Conservation (phyloP, 2,329 filamentous ascomycete genomes). For the Orbilia quercus region DNA sequence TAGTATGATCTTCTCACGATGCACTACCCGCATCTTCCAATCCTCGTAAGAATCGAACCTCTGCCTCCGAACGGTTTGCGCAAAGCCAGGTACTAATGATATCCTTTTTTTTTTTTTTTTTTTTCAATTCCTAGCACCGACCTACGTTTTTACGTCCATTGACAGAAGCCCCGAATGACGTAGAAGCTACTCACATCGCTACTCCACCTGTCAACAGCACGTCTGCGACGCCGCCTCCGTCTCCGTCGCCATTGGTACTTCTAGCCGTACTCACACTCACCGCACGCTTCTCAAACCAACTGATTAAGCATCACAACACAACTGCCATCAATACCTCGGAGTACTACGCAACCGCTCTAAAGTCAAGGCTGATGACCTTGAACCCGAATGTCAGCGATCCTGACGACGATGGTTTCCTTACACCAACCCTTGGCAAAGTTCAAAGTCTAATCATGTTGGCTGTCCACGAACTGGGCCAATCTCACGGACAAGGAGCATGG, state of each 20-base stretch:
- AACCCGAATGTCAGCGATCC: slow-evolving; percentile 72
- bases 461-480: slow-evolving; percentile 73
- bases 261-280: slow-evolving; percentile 76
- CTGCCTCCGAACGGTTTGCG: slow-evolving; percentile 63
- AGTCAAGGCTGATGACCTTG: slow-evolving; percentile 67
- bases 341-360: slow-evolving; percentile 59
- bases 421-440: slow-evolving; percentile 72
- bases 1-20: slow-evolving; percentile 75
- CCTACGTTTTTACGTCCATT: slow-evolving; percentile 62
- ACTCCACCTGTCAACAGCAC: slow-evolving; percentile 54
- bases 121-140: slow-evolving; percentile 58
- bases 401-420: slow-evolving; percentile 65
- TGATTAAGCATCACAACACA: slow-evolving; percentile 68
- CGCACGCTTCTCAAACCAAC: slow-evolving; percentile 73
- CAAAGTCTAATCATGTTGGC: slow-evolving; percentile 78
- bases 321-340: slow-evolving; percentile 58
- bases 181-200: slow-evolving; percentile 42
- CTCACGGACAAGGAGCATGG: slow-evolving; percentile 73
- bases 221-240: slow-evolving; percentile 43
- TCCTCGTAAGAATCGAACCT: slow-evolving; percentile 68
- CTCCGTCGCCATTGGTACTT: slow-evolving; percentile 66
- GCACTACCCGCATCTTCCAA: slow-evolving; percentile 78
- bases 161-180: slow-evolving; percentile 57
- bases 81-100: slow-evolving; percentile 55
- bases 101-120: slow-evolving; percentile 27